Evolutionary conservation across 2,329 filamentous ascomycete genomes (phyloP), one percentile per base, ranked within the genome.

Genomic region (Penicillium sp.): DNA sequence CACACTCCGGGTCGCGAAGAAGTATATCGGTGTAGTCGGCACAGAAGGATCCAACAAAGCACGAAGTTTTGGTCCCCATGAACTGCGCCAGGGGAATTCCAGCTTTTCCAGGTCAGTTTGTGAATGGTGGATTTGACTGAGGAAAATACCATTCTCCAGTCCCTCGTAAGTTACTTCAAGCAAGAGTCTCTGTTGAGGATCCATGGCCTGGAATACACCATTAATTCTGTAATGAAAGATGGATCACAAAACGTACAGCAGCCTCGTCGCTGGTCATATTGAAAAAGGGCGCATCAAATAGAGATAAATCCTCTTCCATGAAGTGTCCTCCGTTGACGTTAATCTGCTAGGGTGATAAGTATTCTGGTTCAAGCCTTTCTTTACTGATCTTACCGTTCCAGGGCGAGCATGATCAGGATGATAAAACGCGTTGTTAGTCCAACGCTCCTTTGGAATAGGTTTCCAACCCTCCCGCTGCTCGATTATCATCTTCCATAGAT

Each of bases 281-380:
- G 42, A 69, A 69, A 40, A 69, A 69, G 0, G 62, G 50, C 1
- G 66, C 64, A 46, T 69, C 65, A 20, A 69, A 67, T 1, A 49
- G 11, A 1, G 50, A 52, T 8, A 63, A 14, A 38, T 66, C 60
- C 16, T 65, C 57, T 10, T 45, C 24, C 4, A 64, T 24, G 24
- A 64, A 64, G 34, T 62, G 57, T 0, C 58, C 61, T 0, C 57
- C 58, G 37, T 57, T 29, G 9, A 61, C 60, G 18, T 63, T 61
- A 16, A 57, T 56, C 60, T 63, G 44, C 8, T 9, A 3, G 4
- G 4, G 16, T 3, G 8, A 18, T 34, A 2, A 34, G 31, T 10
- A 10, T 18, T 18, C 9, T 4, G 3, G 3, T 18, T 34, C 14
- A 5, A 18, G 3, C 2, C 14, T 5, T 18, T 10, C 31, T 34